Percentiles rank a stretch among this genome's conserved stretches.
These are phyloP conservation scores for Xylaria sp. DNA, from an alignment of 2,329 filamentous ascomycete species.

Conservation along the genomic window DNA sequence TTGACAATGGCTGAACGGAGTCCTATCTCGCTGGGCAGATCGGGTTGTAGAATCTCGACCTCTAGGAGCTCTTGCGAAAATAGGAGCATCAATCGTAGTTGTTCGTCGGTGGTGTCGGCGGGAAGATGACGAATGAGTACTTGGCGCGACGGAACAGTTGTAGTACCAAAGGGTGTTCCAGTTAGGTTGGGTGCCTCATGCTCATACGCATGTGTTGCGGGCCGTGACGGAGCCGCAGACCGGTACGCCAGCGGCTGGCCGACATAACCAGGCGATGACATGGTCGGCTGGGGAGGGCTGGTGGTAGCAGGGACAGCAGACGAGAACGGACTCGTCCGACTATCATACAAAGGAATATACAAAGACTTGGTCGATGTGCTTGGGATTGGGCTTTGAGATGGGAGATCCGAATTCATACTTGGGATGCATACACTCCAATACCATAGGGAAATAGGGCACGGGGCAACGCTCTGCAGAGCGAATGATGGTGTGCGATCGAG, in stretches of 20 bases:
- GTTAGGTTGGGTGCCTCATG: conserved; percentile 47
- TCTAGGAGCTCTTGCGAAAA: conserved; percentile 62
- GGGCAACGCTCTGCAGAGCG: conserved; percentile 12
- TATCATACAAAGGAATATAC: conserved; percentile 35
- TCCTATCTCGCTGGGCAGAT: conserved; percentile 56
- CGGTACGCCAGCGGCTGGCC: too few relatives aligned
- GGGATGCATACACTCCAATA: conserved; percentile 35
- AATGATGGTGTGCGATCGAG: conserved; percentile 25
- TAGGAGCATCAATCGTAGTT: conserved; percentile 61
- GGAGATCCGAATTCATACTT: too few relatives aligned
- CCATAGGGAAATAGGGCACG: conserved; percentile 29
- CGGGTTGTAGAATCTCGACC: conserved; percentile 56
- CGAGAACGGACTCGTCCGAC: conserved; percentile 34
- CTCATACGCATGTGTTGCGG: conserved; percentile 46
- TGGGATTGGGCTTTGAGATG: conserved; percentile 33
- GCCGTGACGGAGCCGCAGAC: too few relatives aligned
- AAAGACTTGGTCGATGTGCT: conserved; percentile 34
- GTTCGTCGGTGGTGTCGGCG: conserved; percentile 58
- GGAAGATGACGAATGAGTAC: conserved; percentile 62
- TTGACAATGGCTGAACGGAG: conserved; percentile 59
- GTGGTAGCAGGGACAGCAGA: conserved; percentile 23
- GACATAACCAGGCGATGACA: too few relatives aligned
- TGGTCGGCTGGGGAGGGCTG: conserved; percentile 22
- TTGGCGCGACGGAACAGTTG: conserved; percentile 46
- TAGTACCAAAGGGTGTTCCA: conserved; percentile 47